These are phyloP conservation scores for Solanum etuberosum DNA, from an alignment of 257 asterid genomes.

Conservation along the genomic window DNA sequence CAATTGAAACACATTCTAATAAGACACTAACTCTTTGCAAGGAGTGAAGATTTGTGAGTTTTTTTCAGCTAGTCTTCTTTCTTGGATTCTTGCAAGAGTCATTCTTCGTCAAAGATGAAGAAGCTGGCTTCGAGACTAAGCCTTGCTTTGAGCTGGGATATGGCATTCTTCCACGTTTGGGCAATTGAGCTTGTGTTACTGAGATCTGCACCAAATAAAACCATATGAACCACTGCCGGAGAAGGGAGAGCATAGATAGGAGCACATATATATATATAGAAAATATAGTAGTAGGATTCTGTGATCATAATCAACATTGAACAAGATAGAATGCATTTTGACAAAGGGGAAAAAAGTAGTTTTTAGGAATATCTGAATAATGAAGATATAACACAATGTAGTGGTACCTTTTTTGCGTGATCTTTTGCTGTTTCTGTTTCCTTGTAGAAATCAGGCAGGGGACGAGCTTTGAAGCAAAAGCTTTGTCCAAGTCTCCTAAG, in stretches of 20 bases:
- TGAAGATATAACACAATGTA: background rate
- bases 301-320: background rate
- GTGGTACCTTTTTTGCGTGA: conserved; percentile 30
- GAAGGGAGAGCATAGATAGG: background rate
- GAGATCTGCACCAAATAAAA: conserved; percentile 23
- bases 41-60: background rate
- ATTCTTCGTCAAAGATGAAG: conserved; percentile 24
- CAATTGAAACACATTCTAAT: background rate
- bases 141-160: conserved; percentile 22
- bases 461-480: conserved; percentile 80
- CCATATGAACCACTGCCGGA: background rate
- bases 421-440: conserved; percentile 33
- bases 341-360: background rate
- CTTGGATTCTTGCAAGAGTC: conserved; percentile 24
- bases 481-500: conserved; percentile 51
- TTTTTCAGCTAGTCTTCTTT: conserved; percentile 8
- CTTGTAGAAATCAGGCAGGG: conserved; percentile 64
- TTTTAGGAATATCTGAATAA: background rate
- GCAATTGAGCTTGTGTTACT: conserved; percentile 28
- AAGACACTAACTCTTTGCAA: background rate
- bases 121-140: conserved; percentile 42
- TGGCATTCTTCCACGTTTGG: conserved; percentile 29
- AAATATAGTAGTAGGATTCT: background rate
- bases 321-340: background rate
- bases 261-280: background rate